These are phyloP conservation scores for Penicillium frequentans DNA, from an alignment of 2,329 filamentous ascomycete species.

Conservation along the genomic window DNA sequence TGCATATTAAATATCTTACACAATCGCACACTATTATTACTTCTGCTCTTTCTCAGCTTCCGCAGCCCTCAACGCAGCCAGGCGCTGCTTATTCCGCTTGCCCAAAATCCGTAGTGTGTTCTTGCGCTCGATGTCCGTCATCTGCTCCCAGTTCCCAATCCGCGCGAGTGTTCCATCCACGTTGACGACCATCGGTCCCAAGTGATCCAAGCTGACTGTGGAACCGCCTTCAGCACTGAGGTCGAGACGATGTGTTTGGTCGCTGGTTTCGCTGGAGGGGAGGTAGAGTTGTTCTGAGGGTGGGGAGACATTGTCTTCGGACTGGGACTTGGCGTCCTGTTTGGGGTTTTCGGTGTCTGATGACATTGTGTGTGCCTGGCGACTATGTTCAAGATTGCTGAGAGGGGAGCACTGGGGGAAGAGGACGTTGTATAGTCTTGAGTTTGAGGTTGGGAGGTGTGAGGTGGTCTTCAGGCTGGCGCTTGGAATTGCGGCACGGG, in stretches of 20 bases:
- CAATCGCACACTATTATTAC: conserved; percentile 30
- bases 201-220: conserved; percentile 61
- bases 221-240: conserved; percentile 37
- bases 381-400: conserved; percentile 11
- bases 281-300: conserved; percentile 52
- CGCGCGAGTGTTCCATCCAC: conserved; percentile 69
- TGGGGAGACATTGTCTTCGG: conserved; percentile 9
- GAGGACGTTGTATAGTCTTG: conserved; percentile 25
- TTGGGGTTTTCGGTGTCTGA: conserved; percentile 2
- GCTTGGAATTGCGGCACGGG: conserved; percentile 20
- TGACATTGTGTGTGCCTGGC: conserved; percentile 24
- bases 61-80: conserved; percentile 54
- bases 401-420: conserved; percentile 29
- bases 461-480: conserved; percentile 5
- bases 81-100: conserved; percentile 65
- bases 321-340: conserved; percentile 10
- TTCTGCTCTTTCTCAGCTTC: conserved; percentile 6
- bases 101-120: conserved; percentile 67
- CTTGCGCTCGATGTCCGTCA: conserved; percentile 66
- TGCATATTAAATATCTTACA: background rate
- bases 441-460: conserved; percentile 9
- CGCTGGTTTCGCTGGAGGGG: conserved; percentile 72
- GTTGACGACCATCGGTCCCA: conserved; percentile 75
- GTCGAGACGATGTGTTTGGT: conserved; percentile 78
- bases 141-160: conserved; percentile 71